A percentile compares a stretch with the other conserved stretches of the same genome.
Conservation (phyloP, 345 rosid genomes). For the Eucalyptus marginata region DNA sequence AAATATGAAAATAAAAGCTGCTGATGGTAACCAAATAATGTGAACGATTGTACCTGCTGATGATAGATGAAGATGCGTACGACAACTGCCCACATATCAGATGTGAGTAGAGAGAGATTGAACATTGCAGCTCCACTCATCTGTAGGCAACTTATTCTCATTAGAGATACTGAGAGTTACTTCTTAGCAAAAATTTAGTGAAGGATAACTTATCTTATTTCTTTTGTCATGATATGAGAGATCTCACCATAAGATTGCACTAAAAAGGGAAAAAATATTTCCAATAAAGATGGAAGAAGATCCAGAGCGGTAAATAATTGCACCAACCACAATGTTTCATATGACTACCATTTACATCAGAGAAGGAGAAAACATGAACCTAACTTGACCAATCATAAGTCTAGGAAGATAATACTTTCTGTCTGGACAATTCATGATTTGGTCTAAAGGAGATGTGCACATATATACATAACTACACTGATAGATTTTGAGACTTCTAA, state of each 20-base stretch:
- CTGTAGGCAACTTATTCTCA: slow-evolving; percentile 3
- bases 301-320: neutral
- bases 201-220: neutral
- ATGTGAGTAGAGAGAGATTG: slow-evolving; percentile 41
- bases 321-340: neutral
- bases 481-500: neutral
- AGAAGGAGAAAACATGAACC: neutral
- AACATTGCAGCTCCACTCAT: slow-evolving; percentile 45
- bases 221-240: neutral
- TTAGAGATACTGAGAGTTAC: neutral
- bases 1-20: neutral
- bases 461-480: neutral
- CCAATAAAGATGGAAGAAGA: neutral
- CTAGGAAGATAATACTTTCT: neutral
- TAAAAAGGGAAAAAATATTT: neutral
- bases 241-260: neutral
- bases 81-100: slow-evolving; percentile 56
- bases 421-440: neutral
- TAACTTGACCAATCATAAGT: neutral
- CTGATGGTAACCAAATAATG: neutral
- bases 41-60: slow-evolving; percentile 18
- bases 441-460: neutral
- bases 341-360: neutral
- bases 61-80: slow-evolving; percentile 34
- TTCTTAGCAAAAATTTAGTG: neutral